phyloP scores from a whole-genome alignment of 1,139 yeast genomes.

The Geotrichum aggregatum region DNA sequence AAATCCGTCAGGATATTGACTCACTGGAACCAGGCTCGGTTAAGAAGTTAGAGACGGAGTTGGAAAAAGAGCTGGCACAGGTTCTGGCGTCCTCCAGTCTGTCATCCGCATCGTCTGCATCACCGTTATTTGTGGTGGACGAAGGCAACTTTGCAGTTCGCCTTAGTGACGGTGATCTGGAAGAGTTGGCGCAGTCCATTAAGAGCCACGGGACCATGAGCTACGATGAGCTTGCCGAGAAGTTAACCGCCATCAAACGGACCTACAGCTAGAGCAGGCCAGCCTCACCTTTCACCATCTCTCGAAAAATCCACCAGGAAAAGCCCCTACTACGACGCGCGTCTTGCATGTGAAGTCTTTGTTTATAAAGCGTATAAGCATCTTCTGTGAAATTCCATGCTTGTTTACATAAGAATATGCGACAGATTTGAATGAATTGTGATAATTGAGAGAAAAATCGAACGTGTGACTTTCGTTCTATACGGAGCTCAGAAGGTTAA shows the following conservation, averaged over 20 bases:
- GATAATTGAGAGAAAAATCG: no score
- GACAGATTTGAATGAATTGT: no score
- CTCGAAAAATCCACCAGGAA: no score
- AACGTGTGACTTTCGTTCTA: no score
- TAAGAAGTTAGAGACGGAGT: conserved; percentile 8
- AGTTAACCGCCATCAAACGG: conserved; percentile 9
- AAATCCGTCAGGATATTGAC: conserved; percentile 11
- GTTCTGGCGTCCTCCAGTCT: not conserved
- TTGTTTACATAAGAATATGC: not conserved
- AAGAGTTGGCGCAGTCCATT: conserved; percentile 12
- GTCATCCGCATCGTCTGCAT: not conserved
- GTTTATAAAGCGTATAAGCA: no score
- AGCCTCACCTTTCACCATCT: no score
- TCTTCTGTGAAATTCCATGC: no score
- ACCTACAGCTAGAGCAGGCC: not conserved
- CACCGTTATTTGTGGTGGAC: conserved; percentile 13
- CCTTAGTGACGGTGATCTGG: conserved; percentile 14
- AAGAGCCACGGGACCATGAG: conserved; percentile 10
- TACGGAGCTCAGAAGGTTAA: no score
- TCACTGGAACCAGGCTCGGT: conserved; percentile 15
- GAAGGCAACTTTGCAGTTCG: conserved; percentile 16
- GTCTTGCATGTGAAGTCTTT: no score
- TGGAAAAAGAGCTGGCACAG: conserved; percentile 15
- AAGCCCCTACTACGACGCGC: no score
- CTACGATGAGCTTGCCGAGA: conserved; percentile 15